phyloP scores from a whole-genome alignment of 2,329 filamentous ascomycete genomes.

The Exophiala sp. region DNA sequence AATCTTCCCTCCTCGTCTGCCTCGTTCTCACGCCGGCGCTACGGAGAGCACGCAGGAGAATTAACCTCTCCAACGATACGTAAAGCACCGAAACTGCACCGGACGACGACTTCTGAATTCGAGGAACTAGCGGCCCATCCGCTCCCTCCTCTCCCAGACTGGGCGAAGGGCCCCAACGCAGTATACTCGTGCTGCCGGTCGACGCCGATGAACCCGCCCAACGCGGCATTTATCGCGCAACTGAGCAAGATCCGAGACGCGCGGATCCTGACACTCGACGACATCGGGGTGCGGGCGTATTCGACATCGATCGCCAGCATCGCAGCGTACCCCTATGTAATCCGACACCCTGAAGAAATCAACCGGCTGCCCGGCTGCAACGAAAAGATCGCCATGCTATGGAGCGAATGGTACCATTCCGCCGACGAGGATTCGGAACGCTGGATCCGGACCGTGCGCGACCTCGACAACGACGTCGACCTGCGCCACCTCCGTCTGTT shows the following conservation, averaged over 20 bases:
- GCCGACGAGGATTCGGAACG: slow-evolving; percentile 42
- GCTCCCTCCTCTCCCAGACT: slow-evolving; percentile 64
- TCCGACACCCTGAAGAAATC: slow-evolving; percentile 44
- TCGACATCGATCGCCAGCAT: slow-evolving; percentile 78
- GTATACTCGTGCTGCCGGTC: slow-evolving; percentile 76
- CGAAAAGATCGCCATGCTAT: slow-evolving; percentile 69
- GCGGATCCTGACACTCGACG: slow-evolving; percentile 65
- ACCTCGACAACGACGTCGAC: slow-evolving; percentile 58
- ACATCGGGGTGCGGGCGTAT: slow-evolving; percentile 78
- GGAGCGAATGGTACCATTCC: slow-evolving; percentile 63
- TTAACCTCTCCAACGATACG: slow-evolving; percentile 21
- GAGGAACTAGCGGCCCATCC: slow-evolving; percentile 40
- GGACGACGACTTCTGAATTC: slow-evolving; percentile 72
- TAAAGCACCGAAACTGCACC: slow-evolving; percentile 48
- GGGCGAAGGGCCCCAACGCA: slow-evolving; percentile 53
- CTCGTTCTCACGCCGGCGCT: slow-evolving; percentile 26
- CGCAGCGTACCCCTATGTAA: slow-evolving; percentile 66
- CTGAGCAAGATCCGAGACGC: slow-evolving; percentile 68
- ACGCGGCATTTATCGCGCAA: slow-evolving; percentile 66
- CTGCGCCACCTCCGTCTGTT: slow-evolving; percentile 64
- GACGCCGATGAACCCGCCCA: slow-evolving; percentile 64
- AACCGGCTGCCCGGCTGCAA: slow-evolving; percentile 69
- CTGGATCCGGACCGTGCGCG: slow-evolving; percentile 56
- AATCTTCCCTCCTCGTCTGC: slow-evolving; percentile 10
- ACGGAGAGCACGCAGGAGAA: slow-evolving; percentile 21